Evolutionary conservation across 495 filamentous ascomycete genomes (phyloP), one percentile per base, ranked within the genome.

Genomic region (Daldinia grandis): DNA sequence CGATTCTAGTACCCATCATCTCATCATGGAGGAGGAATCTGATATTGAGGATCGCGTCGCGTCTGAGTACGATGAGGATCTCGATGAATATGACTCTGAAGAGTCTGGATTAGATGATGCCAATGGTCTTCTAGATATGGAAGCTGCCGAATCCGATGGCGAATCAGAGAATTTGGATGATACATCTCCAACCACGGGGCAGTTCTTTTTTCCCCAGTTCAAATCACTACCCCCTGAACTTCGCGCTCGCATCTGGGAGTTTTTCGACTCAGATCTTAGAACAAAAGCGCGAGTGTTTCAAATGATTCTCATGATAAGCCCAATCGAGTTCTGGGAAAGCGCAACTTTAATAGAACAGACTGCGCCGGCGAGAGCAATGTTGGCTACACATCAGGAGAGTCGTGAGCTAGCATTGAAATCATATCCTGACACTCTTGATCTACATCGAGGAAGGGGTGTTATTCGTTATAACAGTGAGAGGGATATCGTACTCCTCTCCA

Each of bases 131-230:
- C 57, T 78, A n/a, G 73, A 77, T 27, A 49, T 78, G 37, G 76
- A 78, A 38, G 76, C 76, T 9, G 59, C 58, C 8, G 76, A 78
- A 44, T 71, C 75, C 30, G 68, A 69, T 58, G 60, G 35, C 0
- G 37, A 58, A 30, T n/a, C 25, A 15, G 58, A 64, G 12, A 56
- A 67, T 15, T 56, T 1, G 30, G 54, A 67, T 55, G 49, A 35
- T 59, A n/a, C 33, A 3, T 64, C 53, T 0, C 17, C 33, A 28
- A 62, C 58, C 27, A 54, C 42, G 9, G 53, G 63, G 19, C 66
- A 62, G n/a, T 40, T 31, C 19, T 83, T 82, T 59, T 83, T 84
- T 60, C 79, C 78, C 0, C 79, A 81, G 30, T 84, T 83, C 58
- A 65, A 14, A 19, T 64, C 64, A 21, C 64, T 84, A 2, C 82